Evolutionary conservation across 129 eudicot species (phyloP), one percentile per base, ranked within the genome.

Genomic region (Lonicera japonica): DNA sequence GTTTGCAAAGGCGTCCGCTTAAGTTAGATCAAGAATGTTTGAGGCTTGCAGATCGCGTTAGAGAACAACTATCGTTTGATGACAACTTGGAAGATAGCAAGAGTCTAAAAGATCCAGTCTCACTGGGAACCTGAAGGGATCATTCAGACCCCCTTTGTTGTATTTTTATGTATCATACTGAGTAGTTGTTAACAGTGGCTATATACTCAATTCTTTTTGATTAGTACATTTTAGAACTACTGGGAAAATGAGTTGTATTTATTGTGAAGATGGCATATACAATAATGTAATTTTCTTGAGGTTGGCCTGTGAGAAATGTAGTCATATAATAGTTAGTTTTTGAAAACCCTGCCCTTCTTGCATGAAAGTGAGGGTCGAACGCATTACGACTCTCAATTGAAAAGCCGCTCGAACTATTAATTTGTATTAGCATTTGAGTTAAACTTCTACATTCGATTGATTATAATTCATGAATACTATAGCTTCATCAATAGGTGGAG

Each of bases 1-100:
- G 86, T 59, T 63, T 92, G 72, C 67, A 73, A 70, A 77, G 98
- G 72, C 83, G 71, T 4, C 78, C 89, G 17, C 53, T 92, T 63
- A 85, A 85, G 75, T 66, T 70, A 57, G 96, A 85, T 21, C 56
- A 87, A 51, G 98, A 87, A 73, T 85, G 76, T 34, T 61, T 73
- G 61, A 80, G 70, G 60, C 90, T 92, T 64, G 96, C 82, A 25
- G 64, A 85, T 51, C 57, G 75, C 70, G 84, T 92, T 29, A 74
- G 89, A 53, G 82, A 80, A 24, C 79, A 83, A 19, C 46, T 88
- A 56, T 70, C 78, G 54, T 64, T 75, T 39, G 56, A 58, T 40
- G 72, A 70, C 67, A 74, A 73, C 23, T 71, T 54, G 48, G 82
- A 79, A 58, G 90, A 80, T 67, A 59, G 68, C 75, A 79, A 79